These are phyloP conservation scores for Senna siamea DNA, from an alignment of 306 rosid genomes.

Conservation along the genomic window DNA sequence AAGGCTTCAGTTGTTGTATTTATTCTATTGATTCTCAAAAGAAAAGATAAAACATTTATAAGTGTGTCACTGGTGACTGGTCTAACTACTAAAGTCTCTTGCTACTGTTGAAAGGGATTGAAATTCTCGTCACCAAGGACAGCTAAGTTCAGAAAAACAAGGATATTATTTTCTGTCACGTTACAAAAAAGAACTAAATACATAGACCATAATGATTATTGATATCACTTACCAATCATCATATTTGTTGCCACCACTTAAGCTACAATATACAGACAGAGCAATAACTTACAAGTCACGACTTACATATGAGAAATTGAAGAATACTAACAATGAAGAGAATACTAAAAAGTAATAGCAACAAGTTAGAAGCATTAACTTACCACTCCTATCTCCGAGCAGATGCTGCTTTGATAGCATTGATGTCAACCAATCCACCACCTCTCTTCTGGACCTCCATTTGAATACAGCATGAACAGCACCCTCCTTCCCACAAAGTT, in stretches of 20 bases:
- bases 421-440: slow-evolving; percentile 98
- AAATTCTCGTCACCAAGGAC: not conserved
- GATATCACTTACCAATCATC: not conserved
- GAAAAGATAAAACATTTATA: not conserved
- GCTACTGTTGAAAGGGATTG: not conserved
- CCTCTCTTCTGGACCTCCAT: slow-evolving; percentile 99
- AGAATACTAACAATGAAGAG: slow-evolving; percentile 3
- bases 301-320: not conserved
- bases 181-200: not conserved
- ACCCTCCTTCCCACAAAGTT: slow-evolving; percentile 68
- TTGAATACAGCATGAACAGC: slow-evolving; percentile 72
- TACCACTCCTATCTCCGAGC: slow-evolving; percentile 75
- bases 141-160: not conserved
- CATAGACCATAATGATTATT: not conserved
- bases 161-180: not conserved
- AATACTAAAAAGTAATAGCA: not conserved
- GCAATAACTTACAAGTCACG: not conserved
- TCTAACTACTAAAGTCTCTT: not conserved
- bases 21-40: not conserved
- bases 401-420: slow-evolving; percentile 87
- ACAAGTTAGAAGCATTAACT: slow-evolving; percentile 15
- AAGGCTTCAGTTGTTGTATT: too few relatives aligned
- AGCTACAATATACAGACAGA: not conserved
- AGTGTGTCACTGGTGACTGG: too few relatives aligned
- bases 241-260: not conserved